Conservation (phyloP, 768 basidiomycete species). For the Cubamyces lactineus region DNA sequence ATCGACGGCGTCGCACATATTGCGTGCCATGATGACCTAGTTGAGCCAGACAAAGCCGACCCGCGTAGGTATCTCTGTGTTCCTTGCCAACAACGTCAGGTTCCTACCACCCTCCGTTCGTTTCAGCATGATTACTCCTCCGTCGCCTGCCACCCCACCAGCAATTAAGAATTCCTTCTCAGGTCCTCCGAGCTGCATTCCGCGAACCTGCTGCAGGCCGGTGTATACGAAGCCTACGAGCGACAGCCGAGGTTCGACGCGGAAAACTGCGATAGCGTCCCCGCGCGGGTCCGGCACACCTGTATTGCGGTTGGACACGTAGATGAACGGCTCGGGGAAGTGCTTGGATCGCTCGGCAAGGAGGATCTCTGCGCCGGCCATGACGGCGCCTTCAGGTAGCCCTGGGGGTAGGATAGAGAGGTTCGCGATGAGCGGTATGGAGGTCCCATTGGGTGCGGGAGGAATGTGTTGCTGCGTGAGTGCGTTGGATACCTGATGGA, state of each 20-base stretch:
- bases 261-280: conserved; percentile 67
- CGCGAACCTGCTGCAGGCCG: conserved; percentile 63
- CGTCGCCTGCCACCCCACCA: conserved; percentile 53
- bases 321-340: conserved; percentile 60
- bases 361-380: conserved; percentile 64
- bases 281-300: conserved; percentile 53
- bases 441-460: conserved; percentile 48
- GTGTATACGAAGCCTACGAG: conserved; percentile 63
- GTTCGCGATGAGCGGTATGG: conserved; percentile 50
- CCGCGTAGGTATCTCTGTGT: conserved; percentile 54
- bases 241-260: conserved; percentile 46
- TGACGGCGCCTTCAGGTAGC: conserved; percentile 43
- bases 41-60: conserved; percentile 56
- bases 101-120: conserved; percentile 58
- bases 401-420: conserved; percentile 51
- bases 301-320: conserved; percentile 69
- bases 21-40: background rate
- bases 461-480: conserved; percentile 63
- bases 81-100: conserved; percentile 54
- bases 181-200: conserved; percentile 61
- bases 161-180: conserved; percentile 59
- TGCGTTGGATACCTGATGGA: conserved; percentile 61
- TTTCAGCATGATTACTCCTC: conserved; percentile 59
- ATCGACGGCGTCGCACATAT: no score
- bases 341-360: conserved; percentile 49